Evolutionary conservation across 345 rosid genomes (phyloP), one percentile per base, ranked within the genome.

Genomic region (Acer campestre): DNA sequence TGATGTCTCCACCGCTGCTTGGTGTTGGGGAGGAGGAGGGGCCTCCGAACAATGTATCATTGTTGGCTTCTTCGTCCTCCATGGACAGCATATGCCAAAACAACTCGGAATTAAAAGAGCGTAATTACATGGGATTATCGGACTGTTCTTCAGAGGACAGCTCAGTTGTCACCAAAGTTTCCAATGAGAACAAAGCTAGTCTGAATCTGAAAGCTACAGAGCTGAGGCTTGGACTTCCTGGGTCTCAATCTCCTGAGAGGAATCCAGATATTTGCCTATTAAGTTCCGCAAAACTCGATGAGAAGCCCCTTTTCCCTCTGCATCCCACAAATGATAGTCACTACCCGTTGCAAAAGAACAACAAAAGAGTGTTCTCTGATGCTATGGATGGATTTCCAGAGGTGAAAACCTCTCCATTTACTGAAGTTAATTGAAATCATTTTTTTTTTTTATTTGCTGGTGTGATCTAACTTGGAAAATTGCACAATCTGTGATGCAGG

Each of bases 151-250:
- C 91, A 0, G 85, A 75, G 27, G 86, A 84, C 75, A 82, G 90
- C 69, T 88, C 86, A 3, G 79, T 67, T 0, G 75, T 68, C 63
- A 81, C 89, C 12, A 77, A 59, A 42, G 67, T 40, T 20, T 71
- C 84, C 0, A 78, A 71, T 62, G 89, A 75, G 5, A 70, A 71
- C 73, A 83, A 85, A 74, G 82, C 59, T 67, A 82, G 75, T 79
- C 78, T 88, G 76, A 88, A 88, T 82, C 81, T 88, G 38, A 91
- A 87, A 83, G 93, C 92, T 73, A 89, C 90, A 4, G 95, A 91
- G 71, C 80, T 91, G 49, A 85, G 91, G 78, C 93, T 91, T 23
- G 93, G 95, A 40, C 93, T 89, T 80, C 95, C 93, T 20, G 93
- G 95, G 70, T 88, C 90, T n/a, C 95, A 75, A 67, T 86, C 90